A percentile compares a stretch with the other conserved stretches of the same genome.
Conservation (phyloP, 116 monocot genomes). For the Cymodocea nodosa region DNA sequence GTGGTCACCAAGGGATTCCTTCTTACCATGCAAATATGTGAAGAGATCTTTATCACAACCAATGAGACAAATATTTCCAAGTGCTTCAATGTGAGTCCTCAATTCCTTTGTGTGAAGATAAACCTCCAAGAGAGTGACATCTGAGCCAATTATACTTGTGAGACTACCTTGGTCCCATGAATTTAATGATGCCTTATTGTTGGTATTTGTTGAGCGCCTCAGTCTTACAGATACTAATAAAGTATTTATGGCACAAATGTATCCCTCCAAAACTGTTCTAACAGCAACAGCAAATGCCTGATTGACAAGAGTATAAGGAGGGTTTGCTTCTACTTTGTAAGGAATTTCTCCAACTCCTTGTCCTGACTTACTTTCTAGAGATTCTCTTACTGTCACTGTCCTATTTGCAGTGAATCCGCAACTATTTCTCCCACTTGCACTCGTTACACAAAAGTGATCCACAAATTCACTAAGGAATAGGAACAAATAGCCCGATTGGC, state of each 20-base stretch:
- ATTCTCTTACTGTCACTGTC: not conserved
- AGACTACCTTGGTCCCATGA: conserved; percentile 11
- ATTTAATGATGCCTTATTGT: conserved; percentile 1
- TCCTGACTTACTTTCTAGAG: not conserved
- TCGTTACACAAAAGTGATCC: conserved; percentile 23
- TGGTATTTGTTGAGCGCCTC: conserved; percentile 33
- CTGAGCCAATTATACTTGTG: conserved; percentile 25
- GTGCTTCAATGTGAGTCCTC: conserved; percentile 53
- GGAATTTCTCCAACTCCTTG: not conserved
- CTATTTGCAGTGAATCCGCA: not conserved
- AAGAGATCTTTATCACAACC: conserved; percentile 17
- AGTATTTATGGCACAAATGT: conserved; percentile 64
- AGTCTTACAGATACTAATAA: conserved; percentile 53
- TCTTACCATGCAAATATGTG: conserved; percentile 5
- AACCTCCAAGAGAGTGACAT: conserved; percentile 78
- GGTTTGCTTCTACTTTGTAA: not conserved
- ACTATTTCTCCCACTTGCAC: not conserved
- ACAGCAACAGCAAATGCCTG: conserved; percentile 86
- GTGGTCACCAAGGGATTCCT: conserved; percentile 21
- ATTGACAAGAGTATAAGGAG: conserved; percentile 65
- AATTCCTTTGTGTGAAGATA: conserved; percentile 78
- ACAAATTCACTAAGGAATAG: conserved; percentile 57
- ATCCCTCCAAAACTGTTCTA: conserved; percentile 72
- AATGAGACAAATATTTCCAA: conserved; percentile 68
- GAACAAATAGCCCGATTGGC: conserved; percentile 39